A percentile compares a stretch with the other conserved stretches of the same genome.
phyloP scores from a whole-genome alignment of 1,284 basidiomycete species.

The Paramarasmius palmivorus region DNA sequence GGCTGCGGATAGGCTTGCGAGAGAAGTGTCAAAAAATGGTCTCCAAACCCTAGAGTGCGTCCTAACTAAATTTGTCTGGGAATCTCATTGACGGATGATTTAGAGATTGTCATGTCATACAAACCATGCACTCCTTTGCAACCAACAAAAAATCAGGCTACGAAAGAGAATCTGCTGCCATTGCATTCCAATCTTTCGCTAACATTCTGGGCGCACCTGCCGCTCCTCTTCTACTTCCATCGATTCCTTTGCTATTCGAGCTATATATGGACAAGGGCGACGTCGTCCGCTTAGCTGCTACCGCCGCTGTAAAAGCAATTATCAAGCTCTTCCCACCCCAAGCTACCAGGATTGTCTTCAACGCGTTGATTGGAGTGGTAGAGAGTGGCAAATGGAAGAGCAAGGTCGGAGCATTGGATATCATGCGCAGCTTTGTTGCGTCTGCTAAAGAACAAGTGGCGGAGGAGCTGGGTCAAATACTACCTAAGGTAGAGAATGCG shows the following conservation, averaged over 20 bases:
- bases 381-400: slow-evolving; percentile 92
- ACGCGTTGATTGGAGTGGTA: slow-evolving; percentile 71
- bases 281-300: slow-evolving; percentile 84
- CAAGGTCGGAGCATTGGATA: slow-evolving; percentile 93
- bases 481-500: slow-evolving; percentile 86
- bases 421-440: slow-evolving; percentile 74
- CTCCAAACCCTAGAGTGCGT: slow-evolving; percentile 63
- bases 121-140: slow-evolving; percentile 71
- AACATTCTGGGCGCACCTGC: slow-evolving; percentile 72
- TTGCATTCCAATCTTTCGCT: slow-evolving; percentile 82
- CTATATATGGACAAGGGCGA: slow-evolving; percentile 95
- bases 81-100: slow-evolving; percentile 17
- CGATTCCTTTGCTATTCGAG: slow-evolving; percentile 81
- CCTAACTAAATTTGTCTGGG: slow-evolving; percentile 12
- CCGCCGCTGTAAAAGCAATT: slow-evolving; percentile 82
- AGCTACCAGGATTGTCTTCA: slow-evolving; percentile 76
- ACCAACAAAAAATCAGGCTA: slow-evolving; percentile 89
- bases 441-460: slow-evolving; percentile 83
- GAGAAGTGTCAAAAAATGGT: slow-evolving; percentile 66
- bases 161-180: slow-evolving; percentile 90
- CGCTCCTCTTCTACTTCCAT: slow-evolving; percentile 82
- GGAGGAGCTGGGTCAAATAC: slow-evolving; percentile 77
- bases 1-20: slow-evolving; percentile 75
- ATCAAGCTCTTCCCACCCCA: slow-evolving; percentile 86
- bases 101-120: slow-evolving; percentile 66